These are phyloP conservation scores for Colletotrichum tabaci DNA, from an alignment of 2,329 filamentous ascomycete species.

Conservation along the genomic window DNA sequence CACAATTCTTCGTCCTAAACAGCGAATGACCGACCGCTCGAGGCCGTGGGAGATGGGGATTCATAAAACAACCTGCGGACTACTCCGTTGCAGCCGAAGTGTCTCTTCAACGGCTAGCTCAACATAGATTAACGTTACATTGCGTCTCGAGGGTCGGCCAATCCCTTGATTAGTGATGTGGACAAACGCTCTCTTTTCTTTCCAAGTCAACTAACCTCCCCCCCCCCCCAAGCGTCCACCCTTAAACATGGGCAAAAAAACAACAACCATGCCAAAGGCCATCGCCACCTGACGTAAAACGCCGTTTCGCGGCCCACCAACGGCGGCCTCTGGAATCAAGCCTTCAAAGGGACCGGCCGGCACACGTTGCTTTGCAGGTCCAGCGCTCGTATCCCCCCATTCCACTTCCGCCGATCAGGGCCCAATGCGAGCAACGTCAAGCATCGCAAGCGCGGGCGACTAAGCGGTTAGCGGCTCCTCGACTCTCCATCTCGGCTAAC, in stretches of 20 bases:
- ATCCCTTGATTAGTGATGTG: background rate
- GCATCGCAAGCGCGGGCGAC: constrained; percentile 13
- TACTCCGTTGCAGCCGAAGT: background rate
- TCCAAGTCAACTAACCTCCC: no score
- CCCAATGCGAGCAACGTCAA: background rate
- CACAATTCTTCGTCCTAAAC: background rate
- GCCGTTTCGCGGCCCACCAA: background rate
- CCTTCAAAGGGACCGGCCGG: no score
- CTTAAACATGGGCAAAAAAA: no score
- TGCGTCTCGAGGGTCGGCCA: constrained; percentile 2
- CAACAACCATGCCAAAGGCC: background rate
- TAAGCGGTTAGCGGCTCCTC: constrained; percentile 33
- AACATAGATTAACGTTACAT: constrained; percentile 34
- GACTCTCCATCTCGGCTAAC: constrained; percentile 23
- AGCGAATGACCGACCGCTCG: no score
- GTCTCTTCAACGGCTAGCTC: constrained; percentile 26
- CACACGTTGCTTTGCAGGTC: no score
- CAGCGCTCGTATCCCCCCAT: background rate
- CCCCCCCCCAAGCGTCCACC: no score
- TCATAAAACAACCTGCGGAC: background rate
- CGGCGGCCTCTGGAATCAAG: background rate
- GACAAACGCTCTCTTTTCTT: no score
- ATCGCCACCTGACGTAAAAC: constrained; percentile 15
- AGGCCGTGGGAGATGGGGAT: background rate
- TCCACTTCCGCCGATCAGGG: background rate